Base-by-base conservation (phyloP, 2,329 filamentous ascomycete genomes). In the Beauveria rudraprayagi region DNA sequence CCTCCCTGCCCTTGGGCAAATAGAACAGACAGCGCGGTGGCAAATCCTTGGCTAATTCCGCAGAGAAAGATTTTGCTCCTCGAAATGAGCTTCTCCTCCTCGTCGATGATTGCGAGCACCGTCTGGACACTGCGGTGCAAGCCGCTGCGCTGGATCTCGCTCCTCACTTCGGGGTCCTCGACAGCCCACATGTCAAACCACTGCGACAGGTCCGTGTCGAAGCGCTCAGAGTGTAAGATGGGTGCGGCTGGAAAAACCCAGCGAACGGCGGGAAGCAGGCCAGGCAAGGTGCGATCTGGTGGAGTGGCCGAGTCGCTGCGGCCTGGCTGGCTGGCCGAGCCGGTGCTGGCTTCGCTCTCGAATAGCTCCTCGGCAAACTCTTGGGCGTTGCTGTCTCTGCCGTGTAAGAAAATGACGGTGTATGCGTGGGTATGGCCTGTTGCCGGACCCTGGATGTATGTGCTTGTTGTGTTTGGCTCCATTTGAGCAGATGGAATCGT, bases 361-460 rank as follows among this genome's bases (percentile, higher is more conserved):
- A 80, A 75, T 17, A 80, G 62, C 14, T 80, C 78, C 9, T 76
- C 66, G 0, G 76, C 73, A 62, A 82, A 80, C 54, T 80, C 77
- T n/a, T 68, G 67, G 0, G 77, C 78, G 24, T 70, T 66, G 65
- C 78, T 80, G 1, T 77, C 78, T 3, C 78, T 72, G 11, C 80
- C 79, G 62, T 82, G 79, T 1, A 82, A 72, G 9, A 82, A 67
- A 51, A 82, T 76, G 30, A 73, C 70, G 0, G 78, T 80, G 59
- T 80, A 75, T 7, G 22, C 30, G n/a, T 59, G 46, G 1, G 22
- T 3, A 11, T 51, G 56, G 24, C 47, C 47, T 3, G 5, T 24
- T 22, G 24, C 16, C 3, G 56, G 56, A 11, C 22, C 56, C 16
- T 22, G 47, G 34, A 52, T 17, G 11, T 59, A 24, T 30, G 55